Base-by-base conservation (phyloP, 192 early-diverging fungal species). In the Coemansia aciculifera region DNA sequence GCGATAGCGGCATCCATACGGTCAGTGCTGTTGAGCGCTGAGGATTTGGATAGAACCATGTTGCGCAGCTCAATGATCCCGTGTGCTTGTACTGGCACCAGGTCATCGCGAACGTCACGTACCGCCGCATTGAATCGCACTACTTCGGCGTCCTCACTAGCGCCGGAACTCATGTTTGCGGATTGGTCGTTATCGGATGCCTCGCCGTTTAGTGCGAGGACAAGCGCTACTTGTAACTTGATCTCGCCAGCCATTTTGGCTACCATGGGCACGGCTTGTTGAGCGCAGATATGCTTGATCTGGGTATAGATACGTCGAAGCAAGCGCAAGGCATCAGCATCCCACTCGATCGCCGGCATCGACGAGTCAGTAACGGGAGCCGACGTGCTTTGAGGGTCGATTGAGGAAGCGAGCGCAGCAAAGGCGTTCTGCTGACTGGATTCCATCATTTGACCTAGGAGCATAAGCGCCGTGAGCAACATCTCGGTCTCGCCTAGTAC, bases 21-120 rank as follows among this genome's bases (percentile, higher is more conserved):
- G 2, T 86, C 85, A 5, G 6, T 36, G 63, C 66, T 59, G 17
- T 86, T 65, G 21, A 91, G 74, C 1, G 84, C 73, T 1, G 87
- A 84, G 73, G 92, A 89, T 44, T 85, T 87, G 4, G 81, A 67
- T 7, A 95, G 80, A 3, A 97, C 85, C 90, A 98, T 85, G 68
- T 91, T 87, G 39, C 90, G 88, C 48, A 98, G 75, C 69, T 91
- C 86, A 8, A 86, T 86, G 62, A 97, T 88, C 5, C 96, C 96
- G 39, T 95, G 91, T 3, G 95, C 96, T 31, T 90, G 85, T 4
- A 98, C 88, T 0, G 96, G 96, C 29, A 97, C 75, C 23, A 97
- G 73, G 10, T 89, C 87, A 69, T 92, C 90, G 36, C 84, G 81
- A 0, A 95, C 74, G 15, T 93, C 92, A 21, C 90, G 87, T 80